Evolutionary conservation across 2,329 filamentous ascomycete genomes (phyloP).

Genomic region (Neopestalotiopsis rosae): DNA sequence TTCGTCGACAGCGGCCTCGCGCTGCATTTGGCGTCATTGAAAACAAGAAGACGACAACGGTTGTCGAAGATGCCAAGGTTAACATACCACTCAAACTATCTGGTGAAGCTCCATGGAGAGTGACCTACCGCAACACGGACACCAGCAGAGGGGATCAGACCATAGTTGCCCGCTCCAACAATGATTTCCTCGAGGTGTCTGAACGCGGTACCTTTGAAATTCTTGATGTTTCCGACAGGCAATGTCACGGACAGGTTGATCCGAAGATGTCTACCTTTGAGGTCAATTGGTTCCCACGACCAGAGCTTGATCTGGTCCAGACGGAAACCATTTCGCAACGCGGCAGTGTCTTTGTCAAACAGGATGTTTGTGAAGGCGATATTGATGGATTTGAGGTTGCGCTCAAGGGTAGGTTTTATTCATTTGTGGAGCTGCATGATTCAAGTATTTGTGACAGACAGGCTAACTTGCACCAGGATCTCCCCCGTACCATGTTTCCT

Average conservation of each 20-base stretch:
- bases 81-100: conserved; percentile 83
- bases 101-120: conserved; percentile 82
- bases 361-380: conserved; percentile 91
- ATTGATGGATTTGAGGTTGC: conserved; percentile 86
- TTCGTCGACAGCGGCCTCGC: conserved; percentile 86
- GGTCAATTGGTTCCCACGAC: conserved; percentile 85
- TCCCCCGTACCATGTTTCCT: conserved; percentile 82
- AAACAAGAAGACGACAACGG: conserved; percentile 74
- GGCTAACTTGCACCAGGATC: conserved; percentile 55
- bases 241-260: conserved; percentile 84
- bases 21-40: conserved; percentile 87
- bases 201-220: conserved; percentile 81
- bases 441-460: background rate
- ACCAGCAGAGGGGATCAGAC: conserved; percentile 45
- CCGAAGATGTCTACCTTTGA: conserved; percentile 75
- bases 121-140: conserved; percentile 75
- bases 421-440: background rate
- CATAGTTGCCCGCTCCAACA: conserved; percentile 50
- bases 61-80: conserved; percentile 76
- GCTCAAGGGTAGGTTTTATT: conserved; percentile 67
- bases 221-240: conserved; percentile 74
- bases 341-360: conserved; percentile 68
- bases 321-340: conserved; percentile 62
- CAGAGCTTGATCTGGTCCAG: conserved; percentile 70
- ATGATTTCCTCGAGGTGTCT: conserved; percentile 71